A percentile compares a stretch with the other conserved stretches of the same genome.
phyloP scores from a whole-genome alignment of 2,329 filamentous ascomycete genomes.

The Tolypocladium tundrense region DNA sequence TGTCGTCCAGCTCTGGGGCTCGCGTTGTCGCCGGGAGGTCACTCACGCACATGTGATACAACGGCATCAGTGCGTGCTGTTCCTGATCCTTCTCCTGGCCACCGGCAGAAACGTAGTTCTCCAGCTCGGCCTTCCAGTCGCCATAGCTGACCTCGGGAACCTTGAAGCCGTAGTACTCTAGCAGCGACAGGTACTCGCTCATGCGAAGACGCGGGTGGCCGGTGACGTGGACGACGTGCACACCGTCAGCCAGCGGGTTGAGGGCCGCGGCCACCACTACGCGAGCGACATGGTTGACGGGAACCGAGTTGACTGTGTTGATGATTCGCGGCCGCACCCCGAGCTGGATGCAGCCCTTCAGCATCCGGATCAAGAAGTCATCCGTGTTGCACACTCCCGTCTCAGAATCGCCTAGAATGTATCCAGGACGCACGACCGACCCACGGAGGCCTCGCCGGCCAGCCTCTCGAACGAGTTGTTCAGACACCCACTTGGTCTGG shows the following conservation, averaged over 20 bases:
- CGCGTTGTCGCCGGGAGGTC: conserved; percentile 58
- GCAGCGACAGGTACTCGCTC: conserved; percentile 61
- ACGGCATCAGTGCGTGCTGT: conserved; percentile 37
- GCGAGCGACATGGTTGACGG: conserved; percentile 73
- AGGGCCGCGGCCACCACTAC: conserved; percentile 66
- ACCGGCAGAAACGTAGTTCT: conserved; percentile 16
- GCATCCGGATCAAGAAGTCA: conserved; percentile 79
- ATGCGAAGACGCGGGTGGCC: conserved; percentile 68
- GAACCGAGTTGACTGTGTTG: conserved; percentile 85
- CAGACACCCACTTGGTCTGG: conserved; percentile 75
- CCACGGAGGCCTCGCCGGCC: conserved; percentile 66
- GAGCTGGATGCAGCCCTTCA: conserved; percentile 82
- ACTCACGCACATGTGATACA: conserved; percentile 62
- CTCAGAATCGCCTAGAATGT: conserved; percentile 64
- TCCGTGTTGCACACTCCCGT: conserved; percentile 71
- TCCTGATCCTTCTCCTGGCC: conserved; percentile 15
- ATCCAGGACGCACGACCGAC: conserved; percentile 72
- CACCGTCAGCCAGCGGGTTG: conserved; percentile 39
- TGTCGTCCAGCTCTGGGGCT: conserved; percentile 55
- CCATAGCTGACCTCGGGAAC: conserved; percentile 65
- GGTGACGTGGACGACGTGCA: conserved; percentile 66
- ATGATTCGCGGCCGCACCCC: conserved; percentile 60
- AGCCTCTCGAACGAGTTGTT: conserved; percentile 65
- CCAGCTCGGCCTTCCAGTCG: conserved; percentile 18
- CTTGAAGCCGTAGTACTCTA: conserved; percentile 62